These are phyloP conservation scores for Solanum okadae DNA, from an alignment of 257 asterid species.

Conservation along the genomic window DNA sequence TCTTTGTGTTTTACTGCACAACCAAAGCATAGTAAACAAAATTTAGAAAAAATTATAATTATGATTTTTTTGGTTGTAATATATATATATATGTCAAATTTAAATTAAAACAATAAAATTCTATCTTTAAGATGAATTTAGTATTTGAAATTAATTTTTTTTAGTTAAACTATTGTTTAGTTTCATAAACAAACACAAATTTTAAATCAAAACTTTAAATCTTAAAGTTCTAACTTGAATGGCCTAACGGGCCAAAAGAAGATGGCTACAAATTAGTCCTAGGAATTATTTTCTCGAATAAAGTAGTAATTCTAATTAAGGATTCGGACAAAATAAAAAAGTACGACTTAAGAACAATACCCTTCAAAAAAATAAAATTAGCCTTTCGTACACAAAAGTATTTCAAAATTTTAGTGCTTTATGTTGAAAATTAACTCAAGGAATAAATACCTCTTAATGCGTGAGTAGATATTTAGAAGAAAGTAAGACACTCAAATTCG, in stretches of 20 bases:
- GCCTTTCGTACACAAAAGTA: background rate
- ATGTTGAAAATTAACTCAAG: background rate
- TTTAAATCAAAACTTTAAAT: background rate
- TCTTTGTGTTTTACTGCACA: background rate
- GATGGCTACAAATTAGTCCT: background rate
- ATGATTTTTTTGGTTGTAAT: too few relatives aligned
- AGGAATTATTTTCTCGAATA: background rate
- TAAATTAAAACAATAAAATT: too few relatives aligned
- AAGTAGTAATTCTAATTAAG: background rate
- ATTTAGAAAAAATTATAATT: too few relatives aligned
- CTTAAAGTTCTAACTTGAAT: background rate
- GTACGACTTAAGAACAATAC: background rate
- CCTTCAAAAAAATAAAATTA: too few relatives aligned
- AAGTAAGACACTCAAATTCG: background rate
- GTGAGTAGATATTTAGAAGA: background rate
- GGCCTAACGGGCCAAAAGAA: background rate
- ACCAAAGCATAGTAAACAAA: background rate
- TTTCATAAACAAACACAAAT: background rate
- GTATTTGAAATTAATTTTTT: too few relatives aligned
- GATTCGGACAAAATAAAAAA: background rate
- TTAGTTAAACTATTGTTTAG: background rate
- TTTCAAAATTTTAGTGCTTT: background rate
- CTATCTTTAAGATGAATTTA: too few relatives aligned
- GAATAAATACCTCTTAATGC: too few relatives aligned
- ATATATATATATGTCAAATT: too few relatives aligned